Percentiles rank a stretch among this genome's conserved stretches.
Conservation (phyloP, 345 rosid species). For the Salix udensis region DNA sequence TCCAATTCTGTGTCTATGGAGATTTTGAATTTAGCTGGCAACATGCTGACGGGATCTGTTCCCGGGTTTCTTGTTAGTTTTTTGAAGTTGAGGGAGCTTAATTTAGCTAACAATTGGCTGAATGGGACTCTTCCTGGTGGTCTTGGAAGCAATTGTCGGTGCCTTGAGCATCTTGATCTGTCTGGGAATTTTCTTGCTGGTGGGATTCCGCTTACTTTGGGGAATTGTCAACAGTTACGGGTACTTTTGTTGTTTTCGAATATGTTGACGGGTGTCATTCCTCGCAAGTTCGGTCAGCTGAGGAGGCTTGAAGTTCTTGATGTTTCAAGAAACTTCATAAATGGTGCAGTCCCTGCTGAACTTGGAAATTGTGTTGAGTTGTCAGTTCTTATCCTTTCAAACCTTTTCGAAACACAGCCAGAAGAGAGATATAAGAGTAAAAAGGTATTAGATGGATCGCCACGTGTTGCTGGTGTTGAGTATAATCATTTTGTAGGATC, state of each 20-base stretch:
- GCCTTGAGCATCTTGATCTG: slow-evolving; percentile 32
- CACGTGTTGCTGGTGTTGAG: slow-evolving; percentile 5
- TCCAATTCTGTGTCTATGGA: slow-evolving; percentile 18
- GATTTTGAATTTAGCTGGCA: slow-evolving; percentile 33
- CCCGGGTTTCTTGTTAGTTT: slow-evolving; percentile 16
- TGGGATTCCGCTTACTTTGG: slow-evolving; percentile 25
- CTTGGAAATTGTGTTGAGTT: slow-evolving; percentile 30
- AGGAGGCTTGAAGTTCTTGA: slow-evolving; percentile 27
- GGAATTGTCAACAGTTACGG: slow-evolving; percentile 20
- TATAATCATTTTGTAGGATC: slow-evolving; percentile 24
- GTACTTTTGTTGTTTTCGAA: slow-evolving; percentile 34
- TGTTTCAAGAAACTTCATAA: slow-evolving; percentile 28
- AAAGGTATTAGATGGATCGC: background rate
- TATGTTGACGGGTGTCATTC: slow-evolving; percentile 25
- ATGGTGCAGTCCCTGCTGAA: slow-evolving; percentile 27
- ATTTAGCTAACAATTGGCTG: slow-evolving; percentile 25
- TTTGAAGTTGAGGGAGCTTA: slow-evolving; percentile 23
- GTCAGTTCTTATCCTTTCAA: slow-evolving; percentile 35
- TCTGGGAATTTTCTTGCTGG: slow-evolving; percentile 32
- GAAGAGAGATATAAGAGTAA: background rate
- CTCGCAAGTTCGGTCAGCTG: slow-evolving; percentile 27
- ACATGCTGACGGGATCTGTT: slow-evolving; percentile 19
- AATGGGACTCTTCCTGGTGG: slow-evolving; percentile 23
- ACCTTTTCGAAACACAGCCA: slow-evolving; percentile 21
- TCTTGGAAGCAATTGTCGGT: slow-evolving; percentile 11